These are phyloP conservation scores for Adenanthera pavonina DNA, from an alignment of 306 rosid species.

Conservation along the genomic window DNA sequence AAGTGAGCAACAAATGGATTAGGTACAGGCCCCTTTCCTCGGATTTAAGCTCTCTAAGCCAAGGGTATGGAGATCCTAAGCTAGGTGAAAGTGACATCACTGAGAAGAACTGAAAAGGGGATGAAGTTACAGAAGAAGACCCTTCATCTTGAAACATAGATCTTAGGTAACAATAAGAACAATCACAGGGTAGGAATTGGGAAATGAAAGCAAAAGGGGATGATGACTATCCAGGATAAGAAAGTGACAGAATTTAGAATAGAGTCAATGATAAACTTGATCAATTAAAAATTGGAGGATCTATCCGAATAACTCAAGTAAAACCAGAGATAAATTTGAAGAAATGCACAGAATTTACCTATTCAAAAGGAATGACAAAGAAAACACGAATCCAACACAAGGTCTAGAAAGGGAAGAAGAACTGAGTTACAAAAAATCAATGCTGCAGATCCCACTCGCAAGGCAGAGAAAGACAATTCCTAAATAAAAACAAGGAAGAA, in stretches of 20 bases:
- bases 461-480: constrained; percentile 25
- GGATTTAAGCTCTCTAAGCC: constrained; percentile 74
- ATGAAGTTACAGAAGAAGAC: constrained; percentile 67
- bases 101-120: constrained; percentile 67
- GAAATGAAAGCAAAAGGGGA: constrained; percentile 30
- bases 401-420: constrained; percentile 2
- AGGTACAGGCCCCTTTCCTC: constrained; percentile 82
- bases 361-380: constrained; percentile 18
- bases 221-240: background rate
- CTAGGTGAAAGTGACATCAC: constrained; percentile 71
- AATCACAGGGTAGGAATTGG: constrained; percentile 36
- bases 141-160: constrained; percentile 78
- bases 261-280: constrained; percentile 25
- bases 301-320: constrained; percentile 16
- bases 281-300: constrained; percentile 6
- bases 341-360: constrained; percentile 2
- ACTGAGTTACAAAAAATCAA: background rate
- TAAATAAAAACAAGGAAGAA: constrained; percentile 4
- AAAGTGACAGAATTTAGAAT: constrained; percentile 4
- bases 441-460: constrained; percentile 35
- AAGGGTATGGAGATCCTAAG: constrained; percentile 72
- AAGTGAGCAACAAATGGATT: constrained; percentile 76
- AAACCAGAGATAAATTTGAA: constrained; percentile 20
- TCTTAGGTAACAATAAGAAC: constrained; percentile 47
- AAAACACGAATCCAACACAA: constrained; percentile 31